A percentile compares a stretch with the other conserved stretches of the same genome.
Evolutionary conservation across 2,329 filamentous ascomycete genomes (phyloP).

Genomic region (Colletotrichum tropicale): DNA sequence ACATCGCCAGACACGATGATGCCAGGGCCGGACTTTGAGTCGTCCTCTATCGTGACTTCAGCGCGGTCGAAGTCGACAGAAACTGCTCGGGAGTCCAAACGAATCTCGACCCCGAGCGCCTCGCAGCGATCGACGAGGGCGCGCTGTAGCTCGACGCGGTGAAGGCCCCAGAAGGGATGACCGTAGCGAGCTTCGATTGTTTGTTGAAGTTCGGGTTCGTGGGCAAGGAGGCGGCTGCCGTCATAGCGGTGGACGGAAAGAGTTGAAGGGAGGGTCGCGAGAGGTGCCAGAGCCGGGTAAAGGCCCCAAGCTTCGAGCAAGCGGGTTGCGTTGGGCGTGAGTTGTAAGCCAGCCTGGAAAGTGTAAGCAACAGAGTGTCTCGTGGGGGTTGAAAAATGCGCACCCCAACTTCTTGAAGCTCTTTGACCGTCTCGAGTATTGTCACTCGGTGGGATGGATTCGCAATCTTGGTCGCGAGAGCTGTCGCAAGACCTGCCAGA

Average conservation of each 20-base stretch:
- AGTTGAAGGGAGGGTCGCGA: constrained; percentile 16
- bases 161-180: constrained; percentile 50
- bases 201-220: constrained; percentile 10
- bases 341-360: constrained; percentile 21
- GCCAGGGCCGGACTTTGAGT: constrained; percentile 19
- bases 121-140: constrained; percentile 43
- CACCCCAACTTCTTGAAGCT: constrained; percentile 24
- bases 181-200: constrained; percentile 11
- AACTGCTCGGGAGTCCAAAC: constrained; percentile 4
- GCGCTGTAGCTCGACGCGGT: constrained; percentile 52
- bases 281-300: neutral
- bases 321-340: constrained; percentile 22
- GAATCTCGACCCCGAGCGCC: constrained; percentile 38
- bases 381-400: neutral
- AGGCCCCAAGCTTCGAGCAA: constrained; percentile 20
- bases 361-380: neutral
- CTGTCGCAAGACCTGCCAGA: constrained; percentile 13
- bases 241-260: constrained; percentile 23
- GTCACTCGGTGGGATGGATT: constrained; percentile 20
- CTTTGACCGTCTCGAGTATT: constrained; percentile 22
- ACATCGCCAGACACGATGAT: constrained; percentile 41
- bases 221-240: constrained; percentile 21
- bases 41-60: constrained; percentile 31
- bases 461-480: constrained; percentile 12
- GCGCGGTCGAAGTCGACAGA: constrained; percentile 10